Evolutionary conservation across 2,329 filamentous ascomycete genomes (phyloP).

Genomic region (Cercospora zeae-maydis): DNA sequence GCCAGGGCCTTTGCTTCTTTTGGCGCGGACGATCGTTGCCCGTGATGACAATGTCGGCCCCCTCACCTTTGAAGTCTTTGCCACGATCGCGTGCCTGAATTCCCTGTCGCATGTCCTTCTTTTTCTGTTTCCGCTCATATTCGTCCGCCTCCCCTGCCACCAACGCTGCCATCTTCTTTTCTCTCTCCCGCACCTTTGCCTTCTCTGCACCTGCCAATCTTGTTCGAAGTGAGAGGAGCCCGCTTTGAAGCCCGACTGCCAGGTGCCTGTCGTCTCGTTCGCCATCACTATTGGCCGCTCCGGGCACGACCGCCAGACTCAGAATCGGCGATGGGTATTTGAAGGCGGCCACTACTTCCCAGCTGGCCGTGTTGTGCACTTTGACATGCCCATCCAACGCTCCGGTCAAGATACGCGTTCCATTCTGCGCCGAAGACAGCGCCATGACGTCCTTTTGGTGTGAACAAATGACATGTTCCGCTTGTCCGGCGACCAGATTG

Average conservation of each 20-base stretch:
- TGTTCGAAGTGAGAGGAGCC: slow-evolving; percentile 84
- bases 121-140: slow-evolving; percentile 68
- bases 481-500: slow-evolving; percentile 86
- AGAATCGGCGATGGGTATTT: slow-evolving; percentile 94
- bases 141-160: slow-evolving; percentile 73
- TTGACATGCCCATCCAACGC: slow-evolving; percentile 95
- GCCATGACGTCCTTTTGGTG: slow-evolving; percentile 98
- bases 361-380: slow-evolving; percentile 87
- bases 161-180: slow-evolving; percentile 80
- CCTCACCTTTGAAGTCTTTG: slow-evolving; percentile 78
- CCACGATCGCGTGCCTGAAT: slow-evolving; percentile 60
- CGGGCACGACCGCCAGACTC: slow-evolving; percentile 70
- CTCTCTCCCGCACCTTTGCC: slow-evolving; percentile 67
- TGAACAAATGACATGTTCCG: slow-evolving; percentile 80
- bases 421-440: slow-evolving; percentile 75
- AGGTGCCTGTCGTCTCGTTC: slow-evolving; percentile 83
- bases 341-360: slow-evolving; percentile 92
- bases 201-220: slow-evolving; percentile 82
- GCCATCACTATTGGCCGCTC: slow-evolving; percentile 45
- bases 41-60: slow-evolving; percentile 83
- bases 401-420: slow-evolving; percentile 77
- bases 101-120: slow-evolving; percentile 57
- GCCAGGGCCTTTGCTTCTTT: slow-evolving; percentile 71
- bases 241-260: slow-evolving; percentile 90
- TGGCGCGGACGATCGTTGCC: slow-evolving; percentile 62